These are phyloP conservation scores for Bryoglossum gracile DNA, from an alignment of 495 filamentous ascomycete genomes.

Conservation along the genomic window DNA sequence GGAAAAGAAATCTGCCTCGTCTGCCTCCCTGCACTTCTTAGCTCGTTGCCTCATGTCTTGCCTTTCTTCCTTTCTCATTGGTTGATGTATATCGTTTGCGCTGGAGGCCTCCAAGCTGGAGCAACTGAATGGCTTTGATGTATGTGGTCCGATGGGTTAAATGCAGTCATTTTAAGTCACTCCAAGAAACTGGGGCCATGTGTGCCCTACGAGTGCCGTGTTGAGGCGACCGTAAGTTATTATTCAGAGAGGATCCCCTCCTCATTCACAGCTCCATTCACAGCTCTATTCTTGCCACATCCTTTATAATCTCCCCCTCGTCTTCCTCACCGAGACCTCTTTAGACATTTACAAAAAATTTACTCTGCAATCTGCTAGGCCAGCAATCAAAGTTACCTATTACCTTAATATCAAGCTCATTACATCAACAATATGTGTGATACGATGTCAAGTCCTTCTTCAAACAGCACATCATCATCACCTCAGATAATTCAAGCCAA, in stretches of 20 bases:
- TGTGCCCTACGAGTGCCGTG: not conserved
- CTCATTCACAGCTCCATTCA: not conserved
- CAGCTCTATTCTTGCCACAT: no score
- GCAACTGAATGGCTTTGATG: not conserved
- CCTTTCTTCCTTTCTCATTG: not conserved
- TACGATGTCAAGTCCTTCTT: not conserved
- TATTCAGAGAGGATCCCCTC: not conserved
- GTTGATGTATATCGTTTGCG: no score
- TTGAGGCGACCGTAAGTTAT: not conserved
- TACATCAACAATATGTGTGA: not conserved
- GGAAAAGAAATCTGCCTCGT: conserved; percentile 7
- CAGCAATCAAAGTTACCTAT: not conserved
- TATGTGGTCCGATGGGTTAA: not conserved
- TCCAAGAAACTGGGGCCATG: not conserved
- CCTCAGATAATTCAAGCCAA: conserved; percentile 14
- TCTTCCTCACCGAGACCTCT: not conserved
- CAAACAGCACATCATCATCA: not conserved
- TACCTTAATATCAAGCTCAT: not conserved
- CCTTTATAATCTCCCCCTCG: not conserved
- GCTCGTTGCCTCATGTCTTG: not conserved
- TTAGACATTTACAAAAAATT: not conserved
- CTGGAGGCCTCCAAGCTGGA: no score
- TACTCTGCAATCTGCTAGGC: not conserved
- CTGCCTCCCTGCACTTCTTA: not conserved
- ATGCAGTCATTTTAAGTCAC: not conserved